Conservation (phyloP, 2,329 filamentous ascomycete species). For the Cytospora paraplurivora region DNA sequence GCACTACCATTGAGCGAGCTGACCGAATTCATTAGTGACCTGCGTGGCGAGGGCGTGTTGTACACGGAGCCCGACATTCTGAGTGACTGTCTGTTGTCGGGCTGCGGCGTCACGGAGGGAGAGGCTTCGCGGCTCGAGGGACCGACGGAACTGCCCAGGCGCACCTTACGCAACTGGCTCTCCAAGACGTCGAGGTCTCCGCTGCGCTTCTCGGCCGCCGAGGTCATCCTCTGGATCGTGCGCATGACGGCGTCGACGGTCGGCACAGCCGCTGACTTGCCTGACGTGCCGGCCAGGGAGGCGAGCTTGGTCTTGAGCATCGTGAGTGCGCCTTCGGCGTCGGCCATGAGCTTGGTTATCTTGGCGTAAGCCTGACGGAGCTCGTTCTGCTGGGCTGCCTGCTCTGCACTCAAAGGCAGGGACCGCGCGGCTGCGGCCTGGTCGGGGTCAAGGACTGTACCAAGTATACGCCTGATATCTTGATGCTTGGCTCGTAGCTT, state of each 20-base stretch:
- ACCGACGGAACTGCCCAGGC: slow-evolving; percentile 32
- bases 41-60: slow-evolving; percentile 38
- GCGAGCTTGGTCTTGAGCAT: slow-evolving; percentile 79
- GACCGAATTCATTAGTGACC: slow-evolving; percentile 47
- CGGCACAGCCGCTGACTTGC: slow-evolving; percentile 60
- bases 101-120: slow-evolving; percentile 44
- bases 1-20: slow-evolving; percentile 38
- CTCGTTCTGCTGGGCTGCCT: slow-evolving; percentile 80
- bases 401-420: slow-evolving; percentile 81
- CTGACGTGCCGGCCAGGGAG: slow-evolving; percentile 52
- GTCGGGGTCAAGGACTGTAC: slow-evolving; percentile 68
- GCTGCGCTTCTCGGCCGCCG: slow-evolving; percentile 87
- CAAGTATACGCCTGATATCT: slow-evolving; percentile 76
- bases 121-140: slow-evolving; percentile 44
- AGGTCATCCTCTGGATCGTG: slow-evolving; percentile 90
- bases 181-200: slow-evolving; percentile 90
- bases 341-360: slow-evolving; percentile 72
- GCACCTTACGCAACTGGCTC: slow-evolving; percentile 69
- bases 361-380: slow-evolving; percentile 74
- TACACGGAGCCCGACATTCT: slow-evolving; percentile 36
- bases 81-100: slow-evolving; percentile 37
- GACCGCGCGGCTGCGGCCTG: slow-evolving; percentile 65
- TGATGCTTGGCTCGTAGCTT: slow-evolving; percentile 75
- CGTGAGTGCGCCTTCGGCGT: slow-evolving; percentile 78
- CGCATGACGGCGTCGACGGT: slow-evolving; percentile 91